Conservation (phyloP, 805 yeast species). For the Candida chilensis region DNA sequence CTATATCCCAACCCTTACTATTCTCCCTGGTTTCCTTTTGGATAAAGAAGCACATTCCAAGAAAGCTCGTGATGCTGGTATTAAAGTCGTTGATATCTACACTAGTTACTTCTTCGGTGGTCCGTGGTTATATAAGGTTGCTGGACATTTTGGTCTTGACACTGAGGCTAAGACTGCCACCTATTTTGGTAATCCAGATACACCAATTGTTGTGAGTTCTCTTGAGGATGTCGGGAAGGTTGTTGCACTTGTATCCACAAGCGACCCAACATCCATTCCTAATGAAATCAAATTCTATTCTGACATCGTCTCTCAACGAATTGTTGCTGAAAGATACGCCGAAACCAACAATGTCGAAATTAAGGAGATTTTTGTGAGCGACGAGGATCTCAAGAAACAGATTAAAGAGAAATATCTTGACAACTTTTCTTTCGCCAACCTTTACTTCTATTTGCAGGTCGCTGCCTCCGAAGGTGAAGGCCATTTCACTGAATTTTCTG, state of each 20-base stretch:
- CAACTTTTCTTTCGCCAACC: slow-evolving; percentile 20
- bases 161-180: slow-evolving; percentile 19
- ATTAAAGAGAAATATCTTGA: slow-evolving; percentile 15
- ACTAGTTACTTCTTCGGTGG: slow-evolving; percentile 29
- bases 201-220: slow-evolving; percentile 22
- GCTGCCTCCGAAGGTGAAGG: slow-evolving; percentile 28
- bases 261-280: slow-evolving; percentile 27
- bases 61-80: slow-evolving; percentile 29
- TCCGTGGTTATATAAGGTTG: slow-evolving; percentile 18
- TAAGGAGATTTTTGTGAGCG: slow-evolving; percentile 16
- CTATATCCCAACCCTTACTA: too few species aligned
- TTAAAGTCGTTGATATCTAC: slow-evolving; percentile 35
- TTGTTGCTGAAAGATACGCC: slow-evolving; percentile 30
- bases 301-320: slow-evolving; percentile 24
- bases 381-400: slow-evolving; percentile 18
- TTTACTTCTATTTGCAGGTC: slow-evolving; percentile 25
- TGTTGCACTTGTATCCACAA: slow-evolving; percentile 30
- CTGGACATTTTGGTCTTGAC: slow-evolving; percentile 27
- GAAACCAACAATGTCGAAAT: slow-evolving; percentile 21
- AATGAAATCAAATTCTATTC: slow-evolving; percentile 33
- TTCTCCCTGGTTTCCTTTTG: too few species aligned
- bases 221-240: slow-evolving; percentile 33
- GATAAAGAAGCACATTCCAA: slow-evolving; percentile 24
- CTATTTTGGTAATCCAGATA: slow-evolving; percentile 28
- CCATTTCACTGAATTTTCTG: slow-evolving; percentile 20